Base-by-base conservation (phyloP, 2,329 filamentous ascomycete species). In the Trichoderma sp. region DNA sequence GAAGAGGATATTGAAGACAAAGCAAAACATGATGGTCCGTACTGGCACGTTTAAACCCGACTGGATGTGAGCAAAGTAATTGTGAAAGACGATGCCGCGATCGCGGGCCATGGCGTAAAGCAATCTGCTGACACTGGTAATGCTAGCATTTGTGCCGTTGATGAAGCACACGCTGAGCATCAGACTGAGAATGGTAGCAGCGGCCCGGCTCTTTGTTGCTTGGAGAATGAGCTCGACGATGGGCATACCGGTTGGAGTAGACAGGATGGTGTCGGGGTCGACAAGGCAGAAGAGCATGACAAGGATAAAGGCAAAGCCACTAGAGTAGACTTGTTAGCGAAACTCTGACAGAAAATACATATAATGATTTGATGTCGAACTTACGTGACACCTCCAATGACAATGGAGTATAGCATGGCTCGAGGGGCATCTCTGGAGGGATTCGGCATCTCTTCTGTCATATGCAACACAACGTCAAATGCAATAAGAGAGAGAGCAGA, bases 21-120 rank as follows among this genome's bases (percentile, higher is more conserved):
- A 68, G n/a, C 65, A 68, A 34, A 68, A 68, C 65, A 68, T 68
- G 65, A 68, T 68, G n/a, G 65, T 60, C 11, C 65, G 53, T 26
- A 68, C 65, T 24, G 65, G 65, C 24, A 68, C 65, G n/a, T 68
- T 68, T 21, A 68, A 30, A 4, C 65, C 65, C 39, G 65, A 28
- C 53, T 68, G 53, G 14, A 68, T 68, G 14, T 68, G 65, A n/a
- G 65, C 34, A 60, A 68, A 68, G 34, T 43, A 68, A 12, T 68
- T 68, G 26, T 68, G 65, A 43, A 47, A 68, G 4, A 68, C 65
- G 4, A 68, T 68, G 34, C 65, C 65, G 26, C 65, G 65, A 26
- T 68, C 65, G 39, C 65, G 65, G 32, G 65, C 65, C 65, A 68
- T 68, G 26, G 65, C 65, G 24, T 60, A 68, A 3, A 68, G 65